Evolutionary conservation across 2,329 filamentous ascomycete species (phyloP), one percentile per base, ranked within the genome.

Genomic region (Aspergillus fijiensis): DNA sequence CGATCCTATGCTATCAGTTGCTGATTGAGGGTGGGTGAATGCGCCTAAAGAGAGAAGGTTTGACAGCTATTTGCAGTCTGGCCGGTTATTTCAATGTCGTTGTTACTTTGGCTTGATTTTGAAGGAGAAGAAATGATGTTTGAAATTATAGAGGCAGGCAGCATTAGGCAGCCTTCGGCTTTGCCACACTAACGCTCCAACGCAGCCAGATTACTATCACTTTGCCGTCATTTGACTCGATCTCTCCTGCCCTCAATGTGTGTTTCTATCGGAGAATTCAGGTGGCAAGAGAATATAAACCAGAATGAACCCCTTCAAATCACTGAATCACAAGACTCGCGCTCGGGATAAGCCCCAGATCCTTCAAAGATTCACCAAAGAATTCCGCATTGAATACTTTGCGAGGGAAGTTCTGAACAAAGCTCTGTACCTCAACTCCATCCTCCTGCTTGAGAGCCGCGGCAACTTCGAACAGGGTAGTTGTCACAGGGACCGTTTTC

Each of bases 391-490:
- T 78, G 65, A 89, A 98, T 0, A 87, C 85, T 81, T 97, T 96
- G 71, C 86, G 87, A 0, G 95, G 95, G 69, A 96, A 98, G 21
- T 88, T 97, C 68, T 89, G 90, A 1, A 89, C 87, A 73, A 99
- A 97, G 68, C 87, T 92, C 25, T 81, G 84, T 14, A 96, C 89
- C 2, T 86, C 78, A 5, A 85, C 75, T 0, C 90, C 91, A 53
- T 85, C 87, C 63, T 97, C 91, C 53, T 84, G 76, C 72, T 87
- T 81, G 25, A 99, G 74, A 60, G 88, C 84, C 68, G 93, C 87
- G 0, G 91, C 92, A 54, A 99, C 88, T 78, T 99, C 94, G 69
- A 96, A 96, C 11, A 99, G 80, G 0, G 95, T 98, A 3, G 92
- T 96, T 60, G 96, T 91, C 5, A 91, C 92, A 0, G 92, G 88